Conservation (phyloP, 2,329 filamentous ascomycete genomes). For the Epichloe festucae region DNA sequence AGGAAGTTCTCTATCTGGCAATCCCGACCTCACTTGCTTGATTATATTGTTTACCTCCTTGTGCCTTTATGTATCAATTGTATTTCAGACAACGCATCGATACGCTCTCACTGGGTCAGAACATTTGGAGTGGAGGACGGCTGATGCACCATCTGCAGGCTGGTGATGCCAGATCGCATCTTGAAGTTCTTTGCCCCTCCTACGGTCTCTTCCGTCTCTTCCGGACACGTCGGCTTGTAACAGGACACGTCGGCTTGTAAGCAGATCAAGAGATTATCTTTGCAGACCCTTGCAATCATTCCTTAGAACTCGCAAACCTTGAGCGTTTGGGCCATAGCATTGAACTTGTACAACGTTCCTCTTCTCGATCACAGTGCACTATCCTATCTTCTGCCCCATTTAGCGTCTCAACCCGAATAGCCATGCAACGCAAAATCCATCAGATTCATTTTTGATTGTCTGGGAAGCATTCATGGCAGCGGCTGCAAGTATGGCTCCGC, state of each 20-base stretch:
- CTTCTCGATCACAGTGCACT: neutral
- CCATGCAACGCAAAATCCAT: neutral
- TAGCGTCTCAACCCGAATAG: neutral
- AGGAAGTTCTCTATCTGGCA: no score
- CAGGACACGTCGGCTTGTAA: neutral
- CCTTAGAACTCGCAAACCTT: no score
- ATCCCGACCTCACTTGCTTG: no score
- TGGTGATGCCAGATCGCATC: neutral
- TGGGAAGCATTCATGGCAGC: slow-evolving; percentile 1
- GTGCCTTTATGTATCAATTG: no score
- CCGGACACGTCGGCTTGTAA: neutral
- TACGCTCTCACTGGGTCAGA: neutral
- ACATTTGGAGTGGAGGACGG: neutral
- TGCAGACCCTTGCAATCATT: neutral
- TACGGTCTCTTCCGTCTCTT: neutral
- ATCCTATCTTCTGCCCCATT: neutral
- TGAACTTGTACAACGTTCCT: neutral
- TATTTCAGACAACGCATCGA: neutral
- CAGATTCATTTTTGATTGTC: neutral
- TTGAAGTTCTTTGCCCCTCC: neutral
- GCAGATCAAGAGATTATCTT: neutral
- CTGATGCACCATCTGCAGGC: neutral
- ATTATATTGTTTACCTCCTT: no score
- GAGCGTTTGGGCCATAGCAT: no score
- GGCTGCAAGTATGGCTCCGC: slow-evolving; percentile 14